Evolutionary conservation across 352 stramenopile species (phyloP).

Genomic region (Phytopythium delawarense): DNA sequence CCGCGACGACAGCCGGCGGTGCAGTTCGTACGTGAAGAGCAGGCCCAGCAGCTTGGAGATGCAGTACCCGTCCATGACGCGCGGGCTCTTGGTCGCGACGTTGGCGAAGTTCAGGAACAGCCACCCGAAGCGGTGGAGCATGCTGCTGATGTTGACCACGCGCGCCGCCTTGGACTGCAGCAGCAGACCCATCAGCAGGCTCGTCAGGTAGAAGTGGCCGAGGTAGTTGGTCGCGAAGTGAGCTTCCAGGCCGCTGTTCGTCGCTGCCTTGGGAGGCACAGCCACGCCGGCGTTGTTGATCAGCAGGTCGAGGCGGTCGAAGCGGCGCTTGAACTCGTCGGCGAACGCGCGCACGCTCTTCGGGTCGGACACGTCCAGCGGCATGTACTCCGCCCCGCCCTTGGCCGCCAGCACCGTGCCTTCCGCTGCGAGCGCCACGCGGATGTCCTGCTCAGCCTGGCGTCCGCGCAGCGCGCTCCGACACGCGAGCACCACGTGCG

Average conservation of each 20-base stretch:
- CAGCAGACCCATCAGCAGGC: constrained; percentile 34
- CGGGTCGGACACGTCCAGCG: constrained; percentile 30
- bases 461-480: constrained; percentile 28
- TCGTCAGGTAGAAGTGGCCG: constrained; percentile 63
- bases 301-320: constrained; percentile 50
- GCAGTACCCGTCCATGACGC: constrained; percentile 38
- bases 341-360: constrained; percentile 41
- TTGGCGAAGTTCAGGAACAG: constrained; percentile 34
- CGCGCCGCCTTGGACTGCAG: constrained; percentile 28
- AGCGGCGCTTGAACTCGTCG: constrained; percentile 23
- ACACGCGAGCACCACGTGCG: constrained; percentile 76
- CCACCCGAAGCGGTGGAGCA: constrained; percentile 33
- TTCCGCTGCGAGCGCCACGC: constrained; percentile 8
- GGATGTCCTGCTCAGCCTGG: constrained; percentile 23
- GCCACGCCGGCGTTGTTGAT: constrained; percentile 77
- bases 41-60: constrained; percentile 56
- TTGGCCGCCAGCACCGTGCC: constrained; percentile 6
- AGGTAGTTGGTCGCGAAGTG: constrained; percentile 78
- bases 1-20: constrained; percentile 28
- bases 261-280: constrained; percentile 27
- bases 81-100: constrained; percentile 26
- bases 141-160: constrained; percentile 50
- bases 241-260: constrained; percentile 36
- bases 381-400: constrained; percentile 38
- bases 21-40: constrained; percentile 62